A percentile compares a stretch with the other conserved stretches of the same genome.
Evolutionary conservation across 257 asterid species (phyloP).

Genomic region (Prunella vulgaris): DNA sequence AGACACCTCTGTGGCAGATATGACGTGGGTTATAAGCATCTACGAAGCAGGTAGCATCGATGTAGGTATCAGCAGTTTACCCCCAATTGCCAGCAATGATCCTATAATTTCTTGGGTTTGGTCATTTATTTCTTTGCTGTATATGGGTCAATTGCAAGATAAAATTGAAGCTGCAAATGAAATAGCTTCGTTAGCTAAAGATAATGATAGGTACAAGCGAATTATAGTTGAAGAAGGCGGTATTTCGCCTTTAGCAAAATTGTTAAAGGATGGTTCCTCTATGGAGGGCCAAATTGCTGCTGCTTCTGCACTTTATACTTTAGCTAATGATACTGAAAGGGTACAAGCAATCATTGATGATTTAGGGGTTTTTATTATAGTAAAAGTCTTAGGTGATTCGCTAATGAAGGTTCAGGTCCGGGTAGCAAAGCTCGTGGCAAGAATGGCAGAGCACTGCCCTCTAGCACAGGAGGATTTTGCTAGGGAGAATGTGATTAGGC

Average conservation of each 20-base stretch:
- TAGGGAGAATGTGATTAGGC: constrained; percentile 68
- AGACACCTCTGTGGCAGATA: constrained; percentile 38
- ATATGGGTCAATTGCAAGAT: constrained; percentile 53
- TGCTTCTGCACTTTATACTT: constrained; percentile 42
- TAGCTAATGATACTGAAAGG: constrained; percentile 57
- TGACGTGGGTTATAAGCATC: constrained; percentile 63
- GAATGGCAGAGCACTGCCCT: constrained; percentile 60
- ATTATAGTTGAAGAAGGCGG: constrained; percentile 85
- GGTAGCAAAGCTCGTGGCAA: constrained; percentile 60
- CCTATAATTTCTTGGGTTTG: constrained; percentile 84
- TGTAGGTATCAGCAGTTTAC: constrained; percentile 57
- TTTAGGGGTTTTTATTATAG: constrained; percentile 52
- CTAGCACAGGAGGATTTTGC: constrained; percentile 73
- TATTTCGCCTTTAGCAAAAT: constrained; percentile 51
- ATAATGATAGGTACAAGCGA: constrained; percentile 76
- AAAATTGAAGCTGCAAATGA: constrained; percentile 65
- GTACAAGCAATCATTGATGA: constrained; percentile 45
- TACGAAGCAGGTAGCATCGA: constrained; percentile 24
- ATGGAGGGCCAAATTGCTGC: constrained; percentile 69
- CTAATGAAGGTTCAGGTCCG: constrained; percentile 52
- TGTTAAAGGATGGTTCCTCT: constrained; percentile 55
- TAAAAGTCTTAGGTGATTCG: constrained; percentile 54
- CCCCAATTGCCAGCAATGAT: constrained; percentile 80
- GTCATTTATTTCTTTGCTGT: constrained; percentile 62
- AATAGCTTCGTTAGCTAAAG: constrained; percentile 64